A percentile compares a stretch with the other conserved stretches of the same genome.
Evolutionary conservation across 192 early-diverging fungal genomes (phyloP).

Genomic region (Endogone sp.): DNA sequence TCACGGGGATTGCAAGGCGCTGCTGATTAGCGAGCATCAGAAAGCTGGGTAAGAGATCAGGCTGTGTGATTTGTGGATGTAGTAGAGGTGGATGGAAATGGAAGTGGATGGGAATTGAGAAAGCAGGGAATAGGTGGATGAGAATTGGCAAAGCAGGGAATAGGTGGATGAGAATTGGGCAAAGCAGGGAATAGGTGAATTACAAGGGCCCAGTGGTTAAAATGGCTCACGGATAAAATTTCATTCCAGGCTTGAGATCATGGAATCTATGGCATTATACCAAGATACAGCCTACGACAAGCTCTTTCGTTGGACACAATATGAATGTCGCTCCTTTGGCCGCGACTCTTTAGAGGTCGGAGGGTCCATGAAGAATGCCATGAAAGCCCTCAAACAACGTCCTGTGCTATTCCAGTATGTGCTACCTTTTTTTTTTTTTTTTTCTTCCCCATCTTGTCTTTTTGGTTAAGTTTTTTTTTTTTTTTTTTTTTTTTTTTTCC

Average conservation of each 20-base stretch:
- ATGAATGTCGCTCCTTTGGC: slow-evolving; percentile 60
- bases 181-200: too few relatives aligned
- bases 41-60: slow-evolving; percentile 57
- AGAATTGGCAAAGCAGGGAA: neutral
- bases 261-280: slow-evolving; percentile 64
- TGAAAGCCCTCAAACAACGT: slow-evolving; percentile 61
- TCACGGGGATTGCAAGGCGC: slow-evolving; percentile 64
- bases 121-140: neutral
- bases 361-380: slow-evolving; percentile 54
- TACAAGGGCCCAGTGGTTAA: too few relatives aligned
- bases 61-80: neutral
- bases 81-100: neutral
- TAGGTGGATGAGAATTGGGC: too few relatives aligned
- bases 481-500: neutral
- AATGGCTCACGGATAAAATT: too few relatives aligned
- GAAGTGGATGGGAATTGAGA: too few relatives aligned
- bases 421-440: neutral
- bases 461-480: neutral
- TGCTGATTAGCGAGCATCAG: slow-evolving; percentile 73
- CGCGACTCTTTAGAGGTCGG: slow-evolving; percentile 69
- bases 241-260: slow-evolving; percentile 65
- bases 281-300: slow-evolving; percentile 76
- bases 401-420: slow-evolving; percentile 73
- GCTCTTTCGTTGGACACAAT: slow-evolving; percentile 71
- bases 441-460: neutral